These are phyloP conservation scores for Sophora flavescens DNA, from an alignment of 306 rosid species.

Conservation along the genomic window DNA sequence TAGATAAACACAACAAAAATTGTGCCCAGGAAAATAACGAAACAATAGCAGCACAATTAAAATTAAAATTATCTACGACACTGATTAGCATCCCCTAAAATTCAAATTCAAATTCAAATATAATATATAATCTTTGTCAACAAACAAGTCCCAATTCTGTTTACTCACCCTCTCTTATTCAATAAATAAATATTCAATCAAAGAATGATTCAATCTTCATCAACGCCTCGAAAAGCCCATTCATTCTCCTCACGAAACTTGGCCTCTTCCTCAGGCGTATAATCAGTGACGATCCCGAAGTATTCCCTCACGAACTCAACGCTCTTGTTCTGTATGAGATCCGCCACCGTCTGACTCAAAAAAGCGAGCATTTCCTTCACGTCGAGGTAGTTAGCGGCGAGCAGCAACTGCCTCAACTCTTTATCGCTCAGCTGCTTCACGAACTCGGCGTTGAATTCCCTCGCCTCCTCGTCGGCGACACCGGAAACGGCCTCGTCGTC, in stretches of 20 bases:
- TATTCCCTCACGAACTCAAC: constrained; percentile 38
- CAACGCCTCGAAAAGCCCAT: constrained; percentile 52
- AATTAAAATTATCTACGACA: too few relatives aligned
- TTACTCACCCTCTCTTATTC: too few relatives aligned
- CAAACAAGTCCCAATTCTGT: too few relatives aligned
- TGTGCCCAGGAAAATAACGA: too few relatives aligned
- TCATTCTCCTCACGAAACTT: neutral
- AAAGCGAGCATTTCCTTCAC: constrained; percentile 2
- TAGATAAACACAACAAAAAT: too few relatives aligned
- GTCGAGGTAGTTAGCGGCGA: constrained; percentile 44
- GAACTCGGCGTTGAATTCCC: neutral
- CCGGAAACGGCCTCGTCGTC: too few relatives aligned
- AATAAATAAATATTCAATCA: too few relatives aligned
- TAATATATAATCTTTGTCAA: too few relatives aligned
- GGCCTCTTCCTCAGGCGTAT: constrained; percentile 40
- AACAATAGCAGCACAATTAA: too few relatives aligned
- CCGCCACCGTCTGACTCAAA: constrained; percentile 9
- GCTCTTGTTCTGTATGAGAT: constrained; percentile 42
- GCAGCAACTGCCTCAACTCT: neutral
- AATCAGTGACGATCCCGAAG: constrained; percentile 46
- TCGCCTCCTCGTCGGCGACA: neutral
- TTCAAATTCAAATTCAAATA: too few relatives aligned
- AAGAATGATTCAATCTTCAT: constrained; percentile 34
- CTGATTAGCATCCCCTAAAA: too few relatives aligned
- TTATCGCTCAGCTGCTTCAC: neutral